Base-by-base conservation (phyloP, 2,329 filamentous ascomycete genomes). In the Fusarium papillatum region DNA sequence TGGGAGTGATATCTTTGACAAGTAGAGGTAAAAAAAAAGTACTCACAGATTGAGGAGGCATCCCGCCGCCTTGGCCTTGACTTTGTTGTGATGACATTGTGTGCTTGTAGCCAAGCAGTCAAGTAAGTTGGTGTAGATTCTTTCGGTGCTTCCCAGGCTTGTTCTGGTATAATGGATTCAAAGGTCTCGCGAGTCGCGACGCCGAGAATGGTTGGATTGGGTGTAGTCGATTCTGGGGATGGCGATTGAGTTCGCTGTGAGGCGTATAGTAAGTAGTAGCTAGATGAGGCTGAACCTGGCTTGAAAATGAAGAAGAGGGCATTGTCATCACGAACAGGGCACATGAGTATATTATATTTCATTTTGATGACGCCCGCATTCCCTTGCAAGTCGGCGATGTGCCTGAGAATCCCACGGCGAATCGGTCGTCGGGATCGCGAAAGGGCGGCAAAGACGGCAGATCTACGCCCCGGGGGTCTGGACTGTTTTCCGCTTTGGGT, bases 351-450 rank as follows among this genome's bases (percentile, higher is more conserved):
- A 66, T 66, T 66, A 66, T 66, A 66, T 66, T 60, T 26, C 50
- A 46, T 59, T 59, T 31, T 43, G 29, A 53, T 62, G 34, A 41
- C 55, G 36, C 16, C 36, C 50, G 13, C 26, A 19, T 22, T 22
- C 48, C 48, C 11, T 53, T 22, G 24, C 16, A 50, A 22, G 22
- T 62, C 16, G 13, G 29, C 39, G n/a, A 43, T 55, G 39, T 66
- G 48, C 26, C 38, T 63, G 13, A 53, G 34, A 61, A 43, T 62
- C 31, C 17, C 46, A n/a, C 38, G 24, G 22, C 38, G 22, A 38
- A 72, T 76, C 70, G 76, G 76, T 36, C 67, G 59, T 78, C 76
- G 76, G 76, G 36, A 41, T 72, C 66, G 69, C 74, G 72, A 75
- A 64, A 68, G 48, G 39, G 24, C 34, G 39, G 26, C 64, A 59